These are phyloP conservation scores for Chlamydomonas reinhardtii DNA, from an alignment of 163 green algal species.

Conservation along the genomic window DNA sequence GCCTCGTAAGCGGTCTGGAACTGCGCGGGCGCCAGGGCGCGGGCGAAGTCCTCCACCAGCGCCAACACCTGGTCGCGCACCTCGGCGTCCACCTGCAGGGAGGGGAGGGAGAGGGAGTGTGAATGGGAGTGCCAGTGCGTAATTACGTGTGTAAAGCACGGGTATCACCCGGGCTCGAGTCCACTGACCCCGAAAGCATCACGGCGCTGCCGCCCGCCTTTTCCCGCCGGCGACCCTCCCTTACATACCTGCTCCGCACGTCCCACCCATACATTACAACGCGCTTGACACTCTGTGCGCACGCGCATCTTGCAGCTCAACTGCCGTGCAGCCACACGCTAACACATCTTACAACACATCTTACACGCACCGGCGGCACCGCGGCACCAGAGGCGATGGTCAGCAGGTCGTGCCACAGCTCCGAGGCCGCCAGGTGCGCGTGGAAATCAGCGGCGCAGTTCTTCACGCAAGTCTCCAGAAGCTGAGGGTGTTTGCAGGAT, in stretches of 20 bases:
- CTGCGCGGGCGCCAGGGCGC: conserved; percentile 29
- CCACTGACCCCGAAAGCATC: no score
- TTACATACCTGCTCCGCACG: no score
- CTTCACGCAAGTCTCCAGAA: conserved; percentile 73
- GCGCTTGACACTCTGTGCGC: no score
- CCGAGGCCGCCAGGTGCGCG: conserved; percentile 48
- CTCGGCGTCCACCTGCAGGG: conserved; percentile 54
- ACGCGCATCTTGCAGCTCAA: no score
- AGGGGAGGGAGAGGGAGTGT: neutral
- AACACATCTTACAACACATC: no score
- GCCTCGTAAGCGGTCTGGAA: conserved; percentile 59
- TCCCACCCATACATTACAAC: no score
- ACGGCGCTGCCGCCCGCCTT: no score
- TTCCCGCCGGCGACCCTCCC: no score
- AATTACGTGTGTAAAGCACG: no score
- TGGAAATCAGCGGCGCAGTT: conserved; percentile 70
- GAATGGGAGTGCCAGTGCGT: no score
- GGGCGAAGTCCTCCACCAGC: conserved; percentile 67
- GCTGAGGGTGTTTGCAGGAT: conserved; percentile 37
- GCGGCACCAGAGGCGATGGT: conserved; percentile 54
- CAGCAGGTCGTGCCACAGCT: conserved; percentile 65
- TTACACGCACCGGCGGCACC: conserved; percentile 49
- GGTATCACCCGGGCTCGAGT: no score
- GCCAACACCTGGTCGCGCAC: conserved; percentile 67
- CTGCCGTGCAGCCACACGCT: no score